Conservation (phyloP, 2,329 filamentous ascomycete species). For the Beauveria bassiana region DNA sequence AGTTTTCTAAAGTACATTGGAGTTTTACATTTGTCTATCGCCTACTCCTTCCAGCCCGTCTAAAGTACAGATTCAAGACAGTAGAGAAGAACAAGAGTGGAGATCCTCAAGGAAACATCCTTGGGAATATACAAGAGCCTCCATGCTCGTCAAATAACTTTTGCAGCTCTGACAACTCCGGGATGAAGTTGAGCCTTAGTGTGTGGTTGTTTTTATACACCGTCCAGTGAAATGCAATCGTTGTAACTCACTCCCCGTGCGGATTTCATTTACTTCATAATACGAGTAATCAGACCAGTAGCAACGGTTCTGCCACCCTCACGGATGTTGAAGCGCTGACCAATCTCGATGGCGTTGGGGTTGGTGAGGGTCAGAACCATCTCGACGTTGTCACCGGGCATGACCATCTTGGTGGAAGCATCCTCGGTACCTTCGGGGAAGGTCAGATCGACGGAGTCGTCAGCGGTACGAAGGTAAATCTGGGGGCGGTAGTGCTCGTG, state of each 20-base stretch:
- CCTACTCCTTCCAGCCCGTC: conserved; percentile 23
- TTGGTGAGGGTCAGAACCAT: conserved; percentile 84
- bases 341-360: conserved; percentile 80
- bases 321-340: conserved; percentile 96
- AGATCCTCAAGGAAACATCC: conserved; percentile 27
- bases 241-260: background rate
- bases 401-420: conserved; percentile 68
- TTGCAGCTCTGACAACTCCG: background rate
- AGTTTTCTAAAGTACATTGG: conserved; percentile 5
- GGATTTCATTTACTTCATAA: conserved; percentile 45
- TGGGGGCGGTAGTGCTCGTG: conserved; percentile 94
- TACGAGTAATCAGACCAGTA: conserved; percentile 73
- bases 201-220: background rate
- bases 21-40: conserved; percentile 20
- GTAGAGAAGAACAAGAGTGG: conserved; percentile 32
- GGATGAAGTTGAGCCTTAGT: background rate
- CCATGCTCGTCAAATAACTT: conserved; percentile 18
- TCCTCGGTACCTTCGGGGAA: conserved; percentile 83
- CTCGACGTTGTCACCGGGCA: conserved; percentile 98
- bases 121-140: conserved; percentile 31
- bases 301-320: conserved; percentile 90
- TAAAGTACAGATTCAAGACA: conserved; percentile 32
- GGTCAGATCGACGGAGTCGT: conserved; percentile 67
- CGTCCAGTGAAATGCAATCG: background rate
- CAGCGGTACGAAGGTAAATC: conserved; percentile 89